Conservation (phyloP, 768 basidiomycete species). For the Lentinus brumalis region DNA sequence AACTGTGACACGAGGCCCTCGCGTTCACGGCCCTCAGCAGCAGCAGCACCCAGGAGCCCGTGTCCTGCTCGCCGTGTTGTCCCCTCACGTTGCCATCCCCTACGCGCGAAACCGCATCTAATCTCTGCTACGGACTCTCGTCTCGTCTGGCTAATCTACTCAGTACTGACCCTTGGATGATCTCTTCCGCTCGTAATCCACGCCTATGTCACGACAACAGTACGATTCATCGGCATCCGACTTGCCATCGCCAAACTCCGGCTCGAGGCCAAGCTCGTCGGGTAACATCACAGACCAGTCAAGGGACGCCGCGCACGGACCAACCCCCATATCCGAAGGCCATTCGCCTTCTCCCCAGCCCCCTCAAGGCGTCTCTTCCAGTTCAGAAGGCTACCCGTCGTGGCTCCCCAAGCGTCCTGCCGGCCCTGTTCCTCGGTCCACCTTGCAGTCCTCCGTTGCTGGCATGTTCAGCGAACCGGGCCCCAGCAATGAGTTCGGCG, state of each 20-base stretch:
- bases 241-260: slow-evolving; percentile 30
- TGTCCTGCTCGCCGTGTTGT: slow-evolving; percentile 29
- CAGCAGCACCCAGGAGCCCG: slow-evolving; percentile 27
- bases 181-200: slow-evolving; percentile 22
- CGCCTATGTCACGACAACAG: slow-evolving; percentile 34
- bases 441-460: slow-evolving; percentile 60
- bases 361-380: slow-evolving; percentile 28
- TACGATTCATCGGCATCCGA: slow-evolving; percentile 25
- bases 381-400: slow-evolving; percentile 74
- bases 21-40: slow-evolving; percentile 31
- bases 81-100: slow-evolving; percentile 19
- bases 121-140: slow-evolving; percentile 21
- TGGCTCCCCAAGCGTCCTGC: slow-evolving; percentile 83
- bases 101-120: slow-evolving; percentile 27
- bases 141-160: slow-evolving; percentile 24
- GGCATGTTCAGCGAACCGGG: slow-evolving; percentile 36
- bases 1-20: slow-evolving; percentile 32
- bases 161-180: slow-evolving; percentile 24
- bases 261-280: slow-evolving; percentile 27
- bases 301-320: slow-evolving; percentile 15
- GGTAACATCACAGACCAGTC: slow-evolving; percentile 12
- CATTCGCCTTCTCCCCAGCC: slow-evolving; percentile 28
- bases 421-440: slow-evolving; percentile 74
- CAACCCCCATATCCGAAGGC: slow-evolving; percentile 17
- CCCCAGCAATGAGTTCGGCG: slow-evolving; percentile 33